phyloP scores from a whole-genome alignment of 192 early-diverging fungal genomes.

The Coemansia reversa region DNA sequence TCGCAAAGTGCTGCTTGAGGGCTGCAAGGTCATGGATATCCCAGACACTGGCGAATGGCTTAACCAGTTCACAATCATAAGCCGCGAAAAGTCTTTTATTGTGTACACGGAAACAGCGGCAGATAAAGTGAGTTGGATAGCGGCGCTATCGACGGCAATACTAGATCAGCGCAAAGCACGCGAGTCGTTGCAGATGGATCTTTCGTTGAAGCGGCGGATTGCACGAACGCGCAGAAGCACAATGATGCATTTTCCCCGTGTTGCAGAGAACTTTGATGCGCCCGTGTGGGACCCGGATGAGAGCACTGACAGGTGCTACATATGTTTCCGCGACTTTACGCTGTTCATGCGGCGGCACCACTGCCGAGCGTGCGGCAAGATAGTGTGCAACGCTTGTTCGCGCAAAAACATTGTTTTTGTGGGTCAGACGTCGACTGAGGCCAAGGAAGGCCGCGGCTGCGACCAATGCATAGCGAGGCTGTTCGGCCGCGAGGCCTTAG shows the following conservation, averaged over 20 bases:
- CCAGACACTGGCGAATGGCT: slow-evolving; percentile 56
- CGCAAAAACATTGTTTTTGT: slow-evolving; percentile 58
- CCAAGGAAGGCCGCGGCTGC: slow-evolving; percentile 54
- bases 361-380: slow-evolving; percentile 75
- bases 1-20: slow-evolving; percentile 68
- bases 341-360: slow-evolving; percentile 73
- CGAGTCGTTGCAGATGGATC: slow-evolving; percentile 62
- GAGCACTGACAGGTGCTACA: slow-evolving; percentile 62
- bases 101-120: slow-evolving; percentile 60
- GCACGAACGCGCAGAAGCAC: slow-evolving; percentile 52
- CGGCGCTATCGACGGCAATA: slow-evolving; percentile 60
- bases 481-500: slow-evolving; percentile 52
- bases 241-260: slow-evolving; percentile 58
- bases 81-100: slow-evolving; percentile 77
- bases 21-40: slow-evolving; percentile 56
- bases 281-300: slow-evolving; percentile 77
- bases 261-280: slow-evolving; percentile 67
- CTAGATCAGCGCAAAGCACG: slow-evolving; percentile 58
- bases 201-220: slow-evolving; percentile 39
- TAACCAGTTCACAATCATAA: slow-evolving; percentile 76
- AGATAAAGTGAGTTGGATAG: slow-evolving; percentile 68
- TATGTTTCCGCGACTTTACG: slow-evolving; percentile 70
- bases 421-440: slow-evolving; percentile 16
- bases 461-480: slow-evolving; percentile 54
- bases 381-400: slow-evolving; percentile 75